phyloP scores from a whole-genome alignment of 148 eudicot genomes.

The Nepenthes mirabilis region DNA sequence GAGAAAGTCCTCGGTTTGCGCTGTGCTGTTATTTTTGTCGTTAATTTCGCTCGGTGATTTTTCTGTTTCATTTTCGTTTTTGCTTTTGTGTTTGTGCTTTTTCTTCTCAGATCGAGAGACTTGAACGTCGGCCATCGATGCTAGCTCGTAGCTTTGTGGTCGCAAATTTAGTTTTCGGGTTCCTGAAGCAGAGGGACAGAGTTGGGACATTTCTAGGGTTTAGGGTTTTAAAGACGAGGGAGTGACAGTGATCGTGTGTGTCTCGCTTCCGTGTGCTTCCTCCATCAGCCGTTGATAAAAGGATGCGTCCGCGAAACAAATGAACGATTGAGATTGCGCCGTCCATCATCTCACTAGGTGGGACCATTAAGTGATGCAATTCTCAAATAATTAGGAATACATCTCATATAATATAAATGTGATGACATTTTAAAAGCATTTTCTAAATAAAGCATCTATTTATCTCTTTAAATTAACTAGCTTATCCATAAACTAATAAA shows the following conservation, averaged over 20 bases:
- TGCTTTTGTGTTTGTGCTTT: constrained; percentile 40
- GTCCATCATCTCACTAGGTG: too few species aligned
- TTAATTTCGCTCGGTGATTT: neutral
- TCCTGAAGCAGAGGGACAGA: neutral
- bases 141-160: neutral
- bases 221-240: constrained; percentile 1
- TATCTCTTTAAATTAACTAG: too few species aligned
- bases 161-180: neutral
- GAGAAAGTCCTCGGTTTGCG: constrained; percentile 17
- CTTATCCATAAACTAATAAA: too few species aligned
- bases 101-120: constrained; percentile 36
- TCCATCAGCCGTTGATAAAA: too few species aligned
- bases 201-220: neutral
- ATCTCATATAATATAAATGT: too few species aligned
- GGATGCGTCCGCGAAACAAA: too few species aligned
- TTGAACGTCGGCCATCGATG: constrained; percentile 48
- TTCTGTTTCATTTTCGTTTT: constrained; percentile 2
- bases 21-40: neutral
- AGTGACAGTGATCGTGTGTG: neutral
- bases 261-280: too few species aligned
- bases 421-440: too few species aligned
- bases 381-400: too few species aligned
- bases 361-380: too few species aligned
- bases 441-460: too few species aligned
- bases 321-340: too few species aligned